Conservation (phyloP, 2,329 filamentous ascomycete genomes). For the Diplodia intermedia region DNA sequence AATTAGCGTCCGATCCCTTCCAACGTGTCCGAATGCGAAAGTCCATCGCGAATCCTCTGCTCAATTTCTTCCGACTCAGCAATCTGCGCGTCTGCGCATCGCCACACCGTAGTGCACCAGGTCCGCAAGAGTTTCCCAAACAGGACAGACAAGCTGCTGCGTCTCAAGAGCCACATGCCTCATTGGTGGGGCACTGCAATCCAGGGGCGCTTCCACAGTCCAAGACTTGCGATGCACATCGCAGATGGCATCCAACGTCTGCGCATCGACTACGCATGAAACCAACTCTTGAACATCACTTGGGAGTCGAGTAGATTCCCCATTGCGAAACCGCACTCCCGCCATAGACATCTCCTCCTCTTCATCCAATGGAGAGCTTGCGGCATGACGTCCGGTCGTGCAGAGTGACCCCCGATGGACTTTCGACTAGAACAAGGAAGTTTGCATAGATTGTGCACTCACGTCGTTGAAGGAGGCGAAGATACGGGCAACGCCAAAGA, state of each 20-base stretch:
- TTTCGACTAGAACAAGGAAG: background rate
- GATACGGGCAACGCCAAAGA: conserved; percentile 98
- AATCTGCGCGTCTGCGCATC: background rate
- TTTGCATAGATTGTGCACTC: background rate
- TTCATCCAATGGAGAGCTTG: background rate
- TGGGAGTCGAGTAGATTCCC: background rate
- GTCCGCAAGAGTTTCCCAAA: background rate
- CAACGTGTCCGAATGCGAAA: background rate
- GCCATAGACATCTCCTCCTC: background rate
- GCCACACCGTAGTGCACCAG: background rate
- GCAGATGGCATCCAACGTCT: too few relatives aligned
- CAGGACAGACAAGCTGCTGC: too few relatives aligned
- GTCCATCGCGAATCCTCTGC: background rate
- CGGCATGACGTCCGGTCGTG: background rate
- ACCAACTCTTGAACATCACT: background rate
- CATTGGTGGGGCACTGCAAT: too few relatives aligned
- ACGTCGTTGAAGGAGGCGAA: conserved; percentile 76
- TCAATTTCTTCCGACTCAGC: background rate
- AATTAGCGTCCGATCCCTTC: background rate
- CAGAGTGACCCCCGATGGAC: background rate
- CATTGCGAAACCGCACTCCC: background rate
- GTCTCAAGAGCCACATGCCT: too few relatives aligned
- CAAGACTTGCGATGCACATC: too few relatives aligned
- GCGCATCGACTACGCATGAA: background rate
- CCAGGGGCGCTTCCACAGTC: too few relatives aligned